Evolutionary conservation across 768 basidiomycete genomes (phyloP), one percentile per base, ranked within the genome.

Genomic region (Boletus barrowsii): DNA sequence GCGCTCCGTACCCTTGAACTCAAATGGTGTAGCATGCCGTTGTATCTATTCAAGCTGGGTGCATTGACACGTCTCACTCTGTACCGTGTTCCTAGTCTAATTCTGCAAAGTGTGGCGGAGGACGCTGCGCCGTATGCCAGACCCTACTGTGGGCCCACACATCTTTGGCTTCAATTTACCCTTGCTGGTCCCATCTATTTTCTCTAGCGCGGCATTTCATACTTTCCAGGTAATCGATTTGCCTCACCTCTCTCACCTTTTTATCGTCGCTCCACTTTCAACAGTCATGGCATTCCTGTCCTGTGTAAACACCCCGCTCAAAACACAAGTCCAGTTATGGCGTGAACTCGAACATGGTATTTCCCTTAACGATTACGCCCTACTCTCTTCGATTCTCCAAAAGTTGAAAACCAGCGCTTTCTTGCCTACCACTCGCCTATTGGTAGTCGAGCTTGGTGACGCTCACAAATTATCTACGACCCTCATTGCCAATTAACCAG

Each of bases 1-100:
- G 41, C 37, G 14, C 55, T 56, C 22, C 52, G 41, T 11, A 54
- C 40, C 6, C 35, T 56, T 11, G 17, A 26, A 6, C 22, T 56
- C 17, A 5, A 2, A 3, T 5, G 45, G 30, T 41, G 37, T 17
- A 2, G 4, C 9, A 29, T 33, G 5, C 7, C 42, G 5, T 57
- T 39, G 54, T 7, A 37, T 24, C 46, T 33, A 17, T 24, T 51
- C 26, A 13, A 29, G 17, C 43, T 43, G 35, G 46, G 47, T 33
- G 59, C 66, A 40, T 70, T 80, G 15, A 72, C 68, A 8, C 63
- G 66, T 46, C 67, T 80, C 26, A 66, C 62, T 37, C 58, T 79
- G 2, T 54, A 65, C 17, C 20, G 63, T 42, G 42, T 70, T 4
- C 51, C 67, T 22, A 18, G 7, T 7, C 33, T 48, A 8, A 49